Base-by-base conservation (phyloP, 2,329 filamentous ascomycete genomes). In the Thielaviopsis punctulata region DNA sequence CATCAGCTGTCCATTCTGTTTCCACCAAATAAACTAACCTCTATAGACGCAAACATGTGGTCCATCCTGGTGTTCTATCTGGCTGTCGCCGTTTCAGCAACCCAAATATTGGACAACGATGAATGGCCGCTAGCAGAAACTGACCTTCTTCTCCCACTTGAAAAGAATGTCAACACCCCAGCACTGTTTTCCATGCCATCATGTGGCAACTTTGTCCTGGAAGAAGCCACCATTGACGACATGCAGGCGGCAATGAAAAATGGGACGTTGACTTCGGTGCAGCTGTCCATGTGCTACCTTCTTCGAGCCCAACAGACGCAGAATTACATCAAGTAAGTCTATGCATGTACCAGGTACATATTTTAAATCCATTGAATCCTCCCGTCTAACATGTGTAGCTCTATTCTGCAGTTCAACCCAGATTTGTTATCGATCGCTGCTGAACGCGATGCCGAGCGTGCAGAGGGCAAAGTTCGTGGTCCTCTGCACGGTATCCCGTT, bases 401-500 rank as follows among this genome's bases (percentile, higher is more conserved):
- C 77, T 2, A 61, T 86, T 23, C 66, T 85, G 46, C 75, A 87
- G 59, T 58, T 79, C 36, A 87, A 87, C 61, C 82, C 83, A 0
- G 82, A 87, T 61, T 72, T 71, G 9, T 65, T 82, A 30, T 60
- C 62, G 21, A 84, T 86, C 52, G 84, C 84, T 3, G 65, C 66
- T 4, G 60, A 68, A 13, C 67, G 79, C 25, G 84, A 88, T 58
- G 61, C 60, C 0, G 82, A 87, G 63, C 73, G 83, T 18, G 60
- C 62, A 12, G 59, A 65, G 1, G 79, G 79, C 22, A 68, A 66
- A 39, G 62, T 79, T 9, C 73, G 80, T n/a, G 75, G 82, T 1
- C 77, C 77, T 1, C 69, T 89, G 1, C 84, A 88, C 61, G 84
- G 84, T 2, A 84, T 89, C 44, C 84, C 84, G 0, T 84, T 84